Conservation (phyloP, 768 basidiomycete species). For the Neoboletus magnificus region DNA sequence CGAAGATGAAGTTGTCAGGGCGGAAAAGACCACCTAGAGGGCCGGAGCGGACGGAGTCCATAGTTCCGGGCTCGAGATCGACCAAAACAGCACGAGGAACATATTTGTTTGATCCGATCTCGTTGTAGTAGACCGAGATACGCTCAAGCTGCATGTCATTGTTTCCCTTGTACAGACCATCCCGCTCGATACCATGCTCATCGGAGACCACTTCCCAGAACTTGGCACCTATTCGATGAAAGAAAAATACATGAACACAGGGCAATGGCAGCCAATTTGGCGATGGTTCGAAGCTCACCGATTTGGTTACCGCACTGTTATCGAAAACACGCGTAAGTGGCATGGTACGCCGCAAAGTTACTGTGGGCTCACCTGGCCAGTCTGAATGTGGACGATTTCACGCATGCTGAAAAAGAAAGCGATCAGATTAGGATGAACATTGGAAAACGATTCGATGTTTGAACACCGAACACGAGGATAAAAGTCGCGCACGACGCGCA, state of each 20-base stretch:
- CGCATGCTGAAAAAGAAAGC: slow-evolving; percentile 69
- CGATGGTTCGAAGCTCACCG: slow-evolving; percentile 51
- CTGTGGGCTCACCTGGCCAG: slow-evolving; percentile 75
- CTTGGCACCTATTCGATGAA: slow-evolving; percentile 65
- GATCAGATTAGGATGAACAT: slow-evolving; percentile 25
- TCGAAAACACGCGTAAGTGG: slow-evolving; percentile 31
- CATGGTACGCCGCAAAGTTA: neutral
- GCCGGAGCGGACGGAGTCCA: slow-evolving; percentile 89
- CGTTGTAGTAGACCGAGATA: slow-evolving; percentile 98
- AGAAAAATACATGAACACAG: slow-evolving; percentile 17
- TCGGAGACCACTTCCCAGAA: slow-evolving; percentile 99
- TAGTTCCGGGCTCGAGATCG: slow-evolving; percentile 96
- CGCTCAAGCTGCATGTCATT: slow-evolving; percentile 96
- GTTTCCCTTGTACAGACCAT: slow-evolving; percentile 91
- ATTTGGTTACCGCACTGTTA: slow-evolving; percentile 97
- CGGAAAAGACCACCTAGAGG: slow-evolving; percentile 92
- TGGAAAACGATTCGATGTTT: slow-evolving; percentile 15
- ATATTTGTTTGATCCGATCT: slow-evolving; percentile 92
- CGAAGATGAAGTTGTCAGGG: slow-evolving; percentile 98
- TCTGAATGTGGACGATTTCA: slow-evolving; percentile 99
- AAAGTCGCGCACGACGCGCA: slow-evolving; percentile 27
- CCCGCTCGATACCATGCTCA: slow-evolving; percentile 93
- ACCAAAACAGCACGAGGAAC: slow-evolving; percentile 97
- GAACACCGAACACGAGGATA: slow-evolving; percentile 17
- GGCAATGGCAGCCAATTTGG: slow-evolving; percentile 8